Evolutionary conservation across 2,329 filamentous ascomycete genomes (phyloP).

Genomic region (Cladosporium sp.): DNA sequence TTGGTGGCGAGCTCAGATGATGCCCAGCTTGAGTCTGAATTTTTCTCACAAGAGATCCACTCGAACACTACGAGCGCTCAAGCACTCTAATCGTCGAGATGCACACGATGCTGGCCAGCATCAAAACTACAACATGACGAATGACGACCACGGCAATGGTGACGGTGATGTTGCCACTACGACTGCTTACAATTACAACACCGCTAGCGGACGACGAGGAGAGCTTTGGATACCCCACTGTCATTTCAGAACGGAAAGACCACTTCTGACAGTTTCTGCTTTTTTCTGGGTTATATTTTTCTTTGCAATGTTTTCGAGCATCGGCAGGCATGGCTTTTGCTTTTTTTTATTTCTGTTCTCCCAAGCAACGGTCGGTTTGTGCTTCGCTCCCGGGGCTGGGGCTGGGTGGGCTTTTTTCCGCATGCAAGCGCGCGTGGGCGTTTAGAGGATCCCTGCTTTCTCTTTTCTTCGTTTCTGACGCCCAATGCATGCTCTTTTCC

Average conservation of each 20-base stretch:
- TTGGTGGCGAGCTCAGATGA: conserved; percentile 58
- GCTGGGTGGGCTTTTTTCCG: background rate
- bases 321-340: background rate
- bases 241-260: background rate
- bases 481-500: background rate
- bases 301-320: background rate
- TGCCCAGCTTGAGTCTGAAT: background rate
- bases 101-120: too few relatives aligned
- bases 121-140: conserved; percentile 4
- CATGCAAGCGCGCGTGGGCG: background rate
- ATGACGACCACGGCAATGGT: background rate
- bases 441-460: background rate
- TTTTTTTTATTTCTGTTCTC: background rate
- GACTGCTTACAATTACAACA: background rate
- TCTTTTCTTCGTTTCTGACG: background rate
- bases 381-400: background rate
- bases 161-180: background rate
- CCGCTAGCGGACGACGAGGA: background rate
- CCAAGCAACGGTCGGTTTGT: conserved; percentile 1
- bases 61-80: too few relatives aligned
- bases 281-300: background rate
- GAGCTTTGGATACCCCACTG: conserved; percentile 1
- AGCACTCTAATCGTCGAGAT: background rate
- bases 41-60: too few relatives aligned
- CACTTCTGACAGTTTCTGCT: background rate